These are phyloP conservation scores for Solanum arcanum DNA, from an alignment of 257 asterid species.

Conservation along the genomic window DNA sequence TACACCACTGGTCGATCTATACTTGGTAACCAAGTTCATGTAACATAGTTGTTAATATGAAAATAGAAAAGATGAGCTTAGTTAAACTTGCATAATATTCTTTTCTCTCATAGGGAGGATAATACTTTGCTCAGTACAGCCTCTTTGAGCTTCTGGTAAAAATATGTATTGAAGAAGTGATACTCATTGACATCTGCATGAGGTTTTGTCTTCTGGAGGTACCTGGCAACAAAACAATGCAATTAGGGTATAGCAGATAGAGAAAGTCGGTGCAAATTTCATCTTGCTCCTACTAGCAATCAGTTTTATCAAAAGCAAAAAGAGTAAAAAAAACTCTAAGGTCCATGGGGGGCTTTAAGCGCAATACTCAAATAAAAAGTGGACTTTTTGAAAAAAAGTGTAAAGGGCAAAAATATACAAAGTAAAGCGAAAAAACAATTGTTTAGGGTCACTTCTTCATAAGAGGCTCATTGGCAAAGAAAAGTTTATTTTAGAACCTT, in stretches of 20 bases:
- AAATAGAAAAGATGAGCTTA: not conserved
- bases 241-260: not conserved
- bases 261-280: not conserved
- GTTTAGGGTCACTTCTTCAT: not conserved
- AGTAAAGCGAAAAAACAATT: not conserved
- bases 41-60: not conserved
- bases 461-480: not conserved
- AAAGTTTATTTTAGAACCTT: not conserved
- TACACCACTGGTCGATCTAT: not conserved
- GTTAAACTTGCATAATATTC: not conserved
- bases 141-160: slow-evolving; percentile 70
- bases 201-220: not conserved
- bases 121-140: slow-evolving; percentile 55
- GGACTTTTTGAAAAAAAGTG: not conserved
- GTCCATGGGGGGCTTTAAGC: not conserved
- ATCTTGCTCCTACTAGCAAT: not conserved
- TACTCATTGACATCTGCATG: not conserved
- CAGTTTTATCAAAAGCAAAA: not conserved
- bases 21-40: not conserved
- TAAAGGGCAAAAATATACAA: not conserved
- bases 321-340: not conserved
- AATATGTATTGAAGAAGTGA: slow-evolving; percentile 48
- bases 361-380: not conserved
- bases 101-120: not conserved
- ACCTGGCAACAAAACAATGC: not conserved